Evolutionary conservation across 495 filamentous ascomycete genomes (phyloP), one percentile per base, ranked within the genome.

Genomic region (Aspergillus homomorphus): DNA sequence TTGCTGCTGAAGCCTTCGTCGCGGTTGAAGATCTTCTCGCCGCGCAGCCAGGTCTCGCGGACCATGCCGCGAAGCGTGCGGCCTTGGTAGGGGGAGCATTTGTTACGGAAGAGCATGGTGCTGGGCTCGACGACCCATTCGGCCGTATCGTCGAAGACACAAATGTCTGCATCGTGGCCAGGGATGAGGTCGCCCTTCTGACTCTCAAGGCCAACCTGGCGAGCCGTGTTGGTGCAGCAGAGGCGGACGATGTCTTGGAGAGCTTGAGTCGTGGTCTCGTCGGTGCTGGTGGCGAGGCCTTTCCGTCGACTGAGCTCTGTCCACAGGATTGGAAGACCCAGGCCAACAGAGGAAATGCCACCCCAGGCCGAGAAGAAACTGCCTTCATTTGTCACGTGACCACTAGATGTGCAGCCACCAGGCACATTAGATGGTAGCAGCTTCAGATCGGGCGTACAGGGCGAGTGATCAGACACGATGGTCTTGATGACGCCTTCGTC

Each of bases 361-460:
- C 94, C 94, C 94, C 94, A 98, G 1, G 92, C 91, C 19, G 89
- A 83, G 72, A 96, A 92, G 82, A 98, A 98, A 73, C 98, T 88
- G 44, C 93, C 91, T 10, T 74, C 64, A 61, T 73, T 62, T 20
- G 64, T 62, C 20, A 67, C 57, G 44, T 66, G 59, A 14, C 43
- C 62, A 10, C 66, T 61, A n/a, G 60, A 57, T 18, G 66, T 63
- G 53, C 67, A 71, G 64, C 72, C 62, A n/a, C 68, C 69, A 14
- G 80, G 75, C 3, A 95, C 71, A 59, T 86, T 79, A 0, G 81
- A 67, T 9, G 92, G 91, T 0, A 98, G 84, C 26, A 93, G 82
- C 77, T 98, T 98, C 57, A 98, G 81, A 66, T 95, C 85, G 0
- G 94, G 92, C 0, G 94, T 98, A 77, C 94, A 98, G 14, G 94